These are phyloP conservation scores for Choiromyces venosus DNA, from an alignment of 495 filamentous ascomycete genomes.

Conservation along the genomic window DNA sequence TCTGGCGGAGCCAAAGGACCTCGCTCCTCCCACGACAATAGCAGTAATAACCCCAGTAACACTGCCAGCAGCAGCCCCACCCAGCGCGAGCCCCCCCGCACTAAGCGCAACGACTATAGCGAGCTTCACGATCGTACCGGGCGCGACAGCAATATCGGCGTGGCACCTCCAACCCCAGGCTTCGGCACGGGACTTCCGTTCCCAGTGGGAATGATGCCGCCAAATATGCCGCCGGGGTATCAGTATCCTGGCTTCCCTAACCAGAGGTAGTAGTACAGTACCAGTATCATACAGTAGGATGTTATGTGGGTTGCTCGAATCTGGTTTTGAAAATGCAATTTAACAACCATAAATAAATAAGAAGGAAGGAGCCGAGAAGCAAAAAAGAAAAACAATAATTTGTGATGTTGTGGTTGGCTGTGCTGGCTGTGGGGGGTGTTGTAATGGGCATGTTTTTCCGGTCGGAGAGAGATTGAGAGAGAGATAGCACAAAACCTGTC, in stretches of 20 bases:
- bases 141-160: constrained; percentile 39
- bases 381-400: background rate
- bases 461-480: too few species aligned
- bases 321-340: too few species aligned
- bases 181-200: constrained; percentile 41
- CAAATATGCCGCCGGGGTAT: constrained; percentile 34
- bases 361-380: too few species aligned
- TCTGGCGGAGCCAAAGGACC: constrained; percentile 41
- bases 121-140: constrained; percentile 37
- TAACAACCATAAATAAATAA: too few species aligned
- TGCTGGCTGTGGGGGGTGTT: background rate
- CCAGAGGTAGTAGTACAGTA: constrained; percentile 13
- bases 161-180: constrained; percentile 40
- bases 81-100: constrained; percentile 31
- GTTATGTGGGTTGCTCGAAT: too few species aligned
- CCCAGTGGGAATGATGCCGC: constrained; percentile 35
- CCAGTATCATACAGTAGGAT: too few species aligned
- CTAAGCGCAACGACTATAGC: constrained; percentile 37
- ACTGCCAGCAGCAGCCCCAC: constrained; percentile 19
- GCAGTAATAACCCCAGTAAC: background rate
- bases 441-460: constrained; percentile 7
- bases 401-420: background rate
- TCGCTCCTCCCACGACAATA: constrained; percentile 37
- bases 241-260: constrained; percentile 34
- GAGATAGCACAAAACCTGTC: background rate